Conservation (phyloP, 306 rosid genomes). For the Chamaecrista fasciculata region DNA sequence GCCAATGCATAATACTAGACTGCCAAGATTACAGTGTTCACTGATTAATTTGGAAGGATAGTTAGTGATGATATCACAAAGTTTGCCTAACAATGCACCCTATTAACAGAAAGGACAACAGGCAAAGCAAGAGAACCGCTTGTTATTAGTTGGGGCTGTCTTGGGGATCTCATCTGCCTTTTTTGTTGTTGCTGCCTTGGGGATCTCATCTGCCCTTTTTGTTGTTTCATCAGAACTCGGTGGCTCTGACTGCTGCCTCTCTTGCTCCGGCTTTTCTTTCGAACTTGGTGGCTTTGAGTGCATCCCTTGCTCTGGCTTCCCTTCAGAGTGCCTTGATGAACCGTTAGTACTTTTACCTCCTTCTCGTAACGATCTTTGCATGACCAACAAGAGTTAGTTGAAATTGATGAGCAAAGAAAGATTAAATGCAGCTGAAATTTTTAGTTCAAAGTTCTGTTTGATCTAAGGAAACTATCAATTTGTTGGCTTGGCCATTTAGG, state of each 20-base stretch:
- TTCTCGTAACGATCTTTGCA: conserved; percentile 45
- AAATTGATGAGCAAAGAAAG: background rate
- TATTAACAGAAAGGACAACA: conserved; percentile 37
- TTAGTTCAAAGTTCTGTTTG: background rate
- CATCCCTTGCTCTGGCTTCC: conserved; percentile 24
- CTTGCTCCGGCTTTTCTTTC: conserved; percentile 28
- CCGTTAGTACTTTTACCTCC: conserved; percentile 23
- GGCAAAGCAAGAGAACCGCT: conserved; percentile 57
- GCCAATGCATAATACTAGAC: conserved; percentile 13
- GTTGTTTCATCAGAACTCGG: conserved; percentile 27
- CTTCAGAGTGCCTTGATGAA: conserved; percentile 32
- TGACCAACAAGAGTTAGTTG: conserved; percentile 17
- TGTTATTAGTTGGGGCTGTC: conserved; percentile 15
- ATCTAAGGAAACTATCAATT: background rate
- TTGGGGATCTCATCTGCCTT: conserved; percentile 23
- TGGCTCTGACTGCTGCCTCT: conserved; percentile 2
- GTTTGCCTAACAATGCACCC: conserved; percentile 7
- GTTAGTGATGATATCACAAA: background rate
- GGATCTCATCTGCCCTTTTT: conserved; percentile 15
- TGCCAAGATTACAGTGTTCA: background rate
- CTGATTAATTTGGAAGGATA: conserved; percentile 6
- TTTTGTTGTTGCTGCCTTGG: conserved; percentile 14
- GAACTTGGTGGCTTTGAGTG: conserved; percentile 12
- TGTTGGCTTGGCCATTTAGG: background rate
- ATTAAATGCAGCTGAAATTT: background rate